These are phyloP conservation scores for Tetrapyrgos nigripes DNA, from an alignment of 1,284 basidiomycete species.

Conservation along the genomic window DNA sequence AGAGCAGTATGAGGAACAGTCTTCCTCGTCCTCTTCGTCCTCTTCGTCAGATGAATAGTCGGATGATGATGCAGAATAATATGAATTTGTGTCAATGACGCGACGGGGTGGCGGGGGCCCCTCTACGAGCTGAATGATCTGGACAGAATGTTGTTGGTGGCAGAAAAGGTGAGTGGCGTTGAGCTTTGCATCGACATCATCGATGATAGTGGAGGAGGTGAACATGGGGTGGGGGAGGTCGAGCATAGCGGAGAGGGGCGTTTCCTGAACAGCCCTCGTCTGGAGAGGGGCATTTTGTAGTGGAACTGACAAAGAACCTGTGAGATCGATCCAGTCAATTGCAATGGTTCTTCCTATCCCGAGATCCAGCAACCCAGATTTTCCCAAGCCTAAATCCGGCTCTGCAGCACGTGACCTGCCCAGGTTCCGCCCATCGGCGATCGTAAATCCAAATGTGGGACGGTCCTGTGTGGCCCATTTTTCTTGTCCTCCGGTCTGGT, in stretches of 20 bases:
- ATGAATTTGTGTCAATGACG: constrained; percentile 48
- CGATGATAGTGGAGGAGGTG: constrained; percentile 29
- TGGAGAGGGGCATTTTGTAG: constrained; percentile 27
- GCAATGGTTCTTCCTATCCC: constrained; percentile 25
- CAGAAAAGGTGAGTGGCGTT: constrained; percentile 51
- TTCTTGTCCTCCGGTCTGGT: neutral
- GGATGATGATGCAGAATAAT: constrained; percentile 40
- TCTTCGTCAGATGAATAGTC: constrained; percentile 43
- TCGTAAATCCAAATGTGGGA: constrained; percentile 11
- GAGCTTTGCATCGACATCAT: constrained; percentile 40
- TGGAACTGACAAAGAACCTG: constrained; percentile 17
- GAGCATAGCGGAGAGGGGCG: constrained; percentile 27
- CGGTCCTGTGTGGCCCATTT: neutral
- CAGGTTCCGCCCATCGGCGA: too few relatives aligned
- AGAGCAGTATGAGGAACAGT: constrained; percentile 70
- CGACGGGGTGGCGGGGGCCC: constrained; percentile 61
- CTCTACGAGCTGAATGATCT: constrained; percentile 79
- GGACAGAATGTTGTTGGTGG: constrained; percentile 57
- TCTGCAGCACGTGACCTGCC: constrained; percentile 11
- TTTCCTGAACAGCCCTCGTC: neutral
- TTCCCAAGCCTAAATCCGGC: constrained; percentile 35
- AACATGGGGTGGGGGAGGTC: constrained; percentile 24
- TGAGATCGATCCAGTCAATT: constrained; percentile 23
- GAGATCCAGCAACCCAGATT: constrained; percentile 28
- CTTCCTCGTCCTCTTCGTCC: constrained; percentile 44